Evolutionary conservation across 2,329 filamentous ascomycete genomes (phyloP).

Genomic region (Neurospora sp.): DNA sequence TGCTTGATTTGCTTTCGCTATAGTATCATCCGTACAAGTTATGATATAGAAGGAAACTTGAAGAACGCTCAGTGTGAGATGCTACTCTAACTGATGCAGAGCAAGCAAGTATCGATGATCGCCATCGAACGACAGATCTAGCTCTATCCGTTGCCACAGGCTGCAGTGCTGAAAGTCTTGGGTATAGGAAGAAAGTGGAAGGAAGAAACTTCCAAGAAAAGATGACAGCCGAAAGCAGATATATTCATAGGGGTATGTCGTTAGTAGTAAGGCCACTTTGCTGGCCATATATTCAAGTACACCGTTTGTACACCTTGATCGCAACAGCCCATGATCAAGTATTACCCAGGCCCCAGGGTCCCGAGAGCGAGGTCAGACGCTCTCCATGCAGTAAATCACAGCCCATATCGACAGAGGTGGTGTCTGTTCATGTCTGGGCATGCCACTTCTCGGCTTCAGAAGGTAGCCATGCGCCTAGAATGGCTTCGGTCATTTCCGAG

Average conservation of each 20-base stretch:
- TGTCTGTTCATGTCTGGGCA: neutral
- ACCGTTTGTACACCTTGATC: neutral
- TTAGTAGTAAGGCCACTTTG: neutral
- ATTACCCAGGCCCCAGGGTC: neutral
- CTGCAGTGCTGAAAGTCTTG: neutral
- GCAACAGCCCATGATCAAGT: neutral
- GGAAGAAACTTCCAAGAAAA: neutral
- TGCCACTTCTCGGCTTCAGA: conserved; percentile 29
- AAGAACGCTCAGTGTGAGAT: neutral
- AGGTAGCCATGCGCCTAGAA: conserved; percentile 55
- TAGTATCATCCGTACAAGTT: neutral
- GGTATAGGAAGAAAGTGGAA: neutral
- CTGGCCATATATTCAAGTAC: neutral
- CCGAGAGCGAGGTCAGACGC: neutral
- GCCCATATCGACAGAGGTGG: neutral
- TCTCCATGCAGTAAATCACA: neutral
- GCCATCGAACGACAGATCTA: neutral
- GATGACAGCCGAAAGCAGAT: neutral
- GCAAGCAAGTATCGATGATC: neutral
- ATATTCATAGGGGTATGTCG: neutral
- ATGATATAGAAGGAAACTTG: neutral
- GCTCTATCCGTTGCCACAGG: neutral
- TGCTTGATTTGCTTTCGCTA: neutral
- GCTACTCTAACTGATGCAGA: neutral
- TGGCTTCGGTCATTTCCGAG: conserved; percentile 41